Percentiles rank a stretch among this genome's conserved stretches.
phyloP scores from a whole-genome alignment of 176 grass and related monocot genomes.

The Triticum monococcum region DNA sequence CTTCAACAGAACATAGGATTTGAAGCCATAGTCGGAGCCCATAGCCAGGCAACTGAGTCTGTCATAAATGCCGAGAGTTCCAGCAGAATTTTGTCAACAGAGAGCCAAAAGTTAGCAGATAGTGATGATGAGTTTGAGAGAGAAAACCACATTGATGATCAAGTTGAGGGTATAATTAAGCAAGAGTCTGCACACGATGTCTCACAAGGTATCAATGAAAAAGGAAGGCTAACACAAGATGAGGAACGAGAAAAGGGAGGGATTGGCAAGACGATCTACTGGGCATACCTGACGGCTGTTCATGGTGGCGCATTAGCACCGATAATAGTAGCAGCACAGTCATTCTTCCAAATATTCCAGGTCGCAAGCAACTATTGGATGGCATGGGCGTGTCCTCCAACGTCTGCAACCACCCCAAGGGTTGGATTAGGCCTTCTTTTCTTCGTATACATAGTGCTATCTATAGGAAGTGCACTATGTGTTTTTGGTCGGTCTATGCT shows the following conservation, averaged over 20 bases:
- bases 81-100: slow-evolving; percentile 55
- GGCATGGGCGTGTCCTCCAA: slow-evolving; percentile 81
- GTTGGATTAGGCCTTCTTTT: slow-evolving; percentile 64
- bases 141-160: slow-evolving; percentile 45
- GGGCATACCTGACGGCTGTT: slow-evolving; percentile 79
- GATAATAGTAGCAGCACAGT: slow-evolving; percentile 58
- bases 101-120: slow-evolving; percentile 32
- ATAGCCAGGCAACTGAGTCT: slow-evolving; percentile 85
- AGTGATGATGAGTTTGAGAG: slow-evolving; percentile 39
- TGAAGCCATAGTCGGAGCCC: slow-evolving; percentile 87
- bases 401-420: slow-evolving; percentile 39
- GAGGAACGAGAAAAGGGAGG: slow-evolving; percentile 93
- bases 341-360: slow-evolving; percentile 80
- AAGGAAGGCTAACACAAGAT: slow-evolving; percentile 86
- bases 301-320: slow-evolving; percentile 72
- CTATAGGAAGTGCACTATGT: slow-evolving; percentile 66
- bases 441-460: slow-evolving; percentile 69
- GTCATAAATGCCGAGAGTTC: slow-evolving; percentile 77
- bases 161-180: slow-evolving; percentile 66
- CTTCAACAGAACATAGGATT: slow-evolving; percentile 84
- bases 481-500: slow-evolving; percentile 61
- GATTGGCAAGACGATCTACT: slow-evolving; percentile 83
- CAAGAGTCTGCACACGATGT: slow-evolving; percentile 83
- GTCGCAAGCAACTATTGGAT: slow-evolving; percentile 99
- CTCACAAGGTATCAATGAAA: slow-evolving; percentile 55